A percentile compares a stretch with the other conserved stretches of the same genome.
phyloP scores from a whole-genome alignment of 495 filamentous ascomycete species.

The Umbilicaria muhlenbergii region DNA sequence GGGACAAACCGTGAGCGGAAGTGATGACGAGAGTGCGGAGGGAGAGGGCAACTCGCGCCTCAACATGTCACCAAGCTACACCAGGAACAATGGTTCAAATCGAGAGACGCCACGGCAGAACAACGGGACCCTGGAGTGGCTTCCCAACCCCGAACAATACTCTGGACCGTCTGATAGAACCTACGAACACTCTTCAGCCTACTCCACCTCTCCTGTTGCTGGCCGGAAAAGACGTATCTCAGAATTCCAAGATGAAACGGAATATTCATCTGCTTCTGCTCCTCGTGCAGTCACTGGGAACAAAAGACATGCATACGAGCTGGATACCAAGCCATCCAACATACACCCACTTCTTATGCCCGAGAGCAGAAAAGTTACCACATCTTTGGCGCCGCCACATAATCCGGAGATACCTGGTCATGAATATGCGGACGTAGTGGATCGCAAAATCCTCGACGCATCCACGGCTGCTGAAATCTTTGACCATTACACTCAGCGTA shows the following conservation, averaged over 20 bases:
- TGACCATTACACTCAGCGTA: conserved; percentile 47
- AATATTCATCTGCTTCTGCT: no score
- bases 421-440: conserved; percentile 48
- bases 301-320: no score
- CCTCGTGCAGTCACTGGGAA: no score
- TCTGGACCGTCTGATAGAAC: no score
- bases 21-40: conserved; percentile 18
- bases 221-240: conserved; percentile 4
- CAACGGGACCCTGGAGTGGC: no score
- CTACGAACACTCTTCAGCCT: background rate
- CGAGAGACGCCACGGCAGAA: background rate
- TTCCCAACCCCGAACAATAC: no score
- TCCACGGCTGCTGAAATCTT: conserved; percentile 51
- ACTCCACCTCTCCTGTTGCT: background rate
- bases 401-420: conserved; percentile 5
- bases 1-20: conserved; percentile 13
- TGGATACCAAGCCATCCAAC: background rate
- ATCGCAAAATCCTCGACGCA: conserved; percentile 49
- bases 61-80: background rate
- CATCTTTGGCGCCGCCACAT: background rate
- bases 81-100: no score
- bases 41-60: conserved; percentile 12
- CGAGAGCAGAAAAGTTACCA: background rate
- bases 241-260: conserved; percentile 1
- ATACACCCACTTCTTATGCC: conserved; percentile 7